Base-by-base conservation (phyloP, 1,284 basidiomycete species). In the Microstroma glucosiphilum region DNA sequence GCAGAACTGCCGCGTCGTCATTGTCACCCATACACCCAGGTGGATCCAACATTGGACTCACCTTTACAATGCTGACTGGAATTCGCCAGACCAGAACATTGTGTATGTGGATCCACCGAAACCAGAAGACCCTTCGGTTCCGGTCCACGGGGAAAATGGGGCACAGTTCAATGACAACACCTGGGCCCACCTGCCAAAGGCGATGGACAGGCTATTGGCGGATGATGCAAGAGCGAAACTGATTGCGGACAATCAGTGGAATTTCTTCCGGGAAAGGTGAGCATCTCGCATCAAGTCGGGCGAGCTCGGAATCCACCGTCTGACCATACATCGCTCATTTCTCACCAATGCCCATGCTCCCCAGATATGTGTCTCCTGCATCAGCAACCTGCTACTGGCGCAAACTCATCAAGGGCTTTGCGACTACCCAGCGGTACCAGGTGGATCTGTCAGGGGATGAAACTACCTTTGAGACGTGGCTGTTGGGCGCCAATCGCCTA, bases 21-120 rank as follows among this genome's bases (percentile, higher is more conserved):
- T 76, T 26, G 66, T 76, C 30, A 76, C 74, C 1, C 74, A 76
- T 59, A 60, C 66, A 59, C 74, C 72, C 1, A 40, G 71, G 4
- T 76, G 73, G 73, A 65, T 76, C 21, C 72, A 76, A 48, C 74
- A 76, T 58, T 75, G 69, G 68, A 75, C 74, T 3, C 74, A 76
- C 55, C 68, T 76, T 2, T 75, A 71, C 59, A 76, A 76, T 49
- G 57, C 71, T 9, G 69, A 76, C 49, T 64, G 66, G 15, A 26
- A 40, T 9, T 70, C 68, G 49, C 69, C 70, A n/a, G 74, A 76
- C 56, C 74, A 76, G 48, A 76, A 76, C 70, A 76, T 76, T 49
- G 74, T 76, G 48, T 73, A 68, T 25, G 68, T 76, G 21, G 73
- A 73, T n/a, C 57, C 61, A 60, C 37, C 63, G 58, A 1, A 19